These are phyloP conservation scores for Aspergillus pseudoviridinutans DNA, from an alignment of 2,329 filamentous ascomycete genomes.

Conservation along the genomic window DNA sequence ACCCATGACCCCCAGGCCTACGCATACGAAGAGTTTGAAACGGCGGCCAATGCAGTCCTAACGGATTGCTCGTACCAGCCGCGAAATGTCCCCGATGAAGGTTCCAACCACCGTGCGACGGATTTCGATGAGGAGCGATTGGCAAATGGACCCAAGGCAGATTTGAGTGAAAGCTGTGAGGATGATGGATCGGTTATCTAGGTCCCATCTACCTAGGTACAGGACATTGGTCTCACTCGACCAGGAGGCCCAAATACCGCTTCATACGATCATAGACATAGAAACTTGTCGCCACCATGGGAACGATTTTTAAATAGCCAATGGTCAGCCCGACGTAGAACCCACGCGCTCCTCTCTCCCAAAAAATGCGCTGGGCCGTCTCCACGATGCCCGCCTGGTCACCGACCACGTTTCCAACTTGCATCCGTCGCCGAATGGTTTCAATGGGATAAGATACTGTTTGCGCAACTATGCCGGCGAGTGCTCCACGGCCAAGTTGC, in stretches of 20 bases:
- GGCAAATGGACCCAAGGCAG: not conserved
- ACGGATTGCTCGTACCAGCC: not conserved
- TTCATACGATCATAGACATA: not conserved
- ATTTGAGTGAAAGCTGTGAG: not conserved
- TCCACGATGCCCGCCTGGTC: not conserved
- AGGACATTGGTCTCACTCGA: not conserved
- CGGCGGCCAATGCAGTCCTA: not conserved
- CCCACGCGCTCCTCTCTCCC: not conserved
- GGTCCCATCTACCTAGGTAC: not conserved
- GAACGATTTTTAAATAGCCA: not conserved
- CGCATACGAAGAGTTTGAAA: not conserved
- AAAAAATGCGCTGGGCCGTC: not conserved
- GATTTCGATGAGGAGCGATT: not conserved
- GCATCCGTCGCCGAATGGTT: not conserved
- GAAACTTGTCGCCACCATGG: constrained; percentile 1
- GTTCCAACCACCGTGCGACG: not conserved
- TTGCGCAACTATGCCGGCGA: not conserved
- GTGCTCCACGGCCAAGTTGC: too few species aligned
- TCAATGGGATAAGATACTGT: not conserved
- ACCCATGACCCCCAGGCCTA: not conserved
- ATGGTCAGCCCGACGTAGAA: not conserved
- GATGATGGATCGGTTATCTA: too few species aligned
- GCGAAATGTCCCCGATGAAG: not conserved
- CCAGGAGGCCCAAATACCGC: not conserved
- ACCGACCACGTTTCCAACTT: not conserved